Percentiles rank a stretch among this genome's conserved stretches.
Evolutionary conservation across 495 filamentous ascomycete species (phyloP).

Genomic region (Amniculicola lignicola): DNA sequence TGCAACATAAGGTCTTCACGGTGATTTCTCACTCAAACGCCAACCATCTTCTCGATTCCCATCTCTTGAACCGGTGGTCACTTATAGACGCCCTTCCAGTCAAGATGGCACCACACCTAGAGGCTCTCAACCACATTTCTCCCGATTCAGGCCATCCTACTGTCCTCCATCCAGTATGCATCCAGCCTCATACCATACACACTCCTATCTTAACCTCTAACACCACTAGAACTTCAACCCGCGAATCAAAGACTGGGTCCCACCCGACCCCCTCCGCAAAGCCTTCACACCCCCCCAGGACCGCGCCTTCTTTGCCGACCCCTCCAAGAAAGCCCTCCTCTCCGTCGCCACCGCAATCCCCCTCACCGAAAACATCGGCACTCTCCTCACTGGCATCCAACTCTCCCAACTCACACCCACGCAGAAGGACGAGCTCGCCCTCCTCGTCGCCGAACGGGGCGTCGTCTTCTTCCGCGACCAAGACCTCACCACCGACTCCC

Average conservation of each 20-base stretch:
- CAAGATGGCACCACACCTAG: slow-evolving; percentile 14
- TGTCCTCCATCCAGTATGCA: slow-evolving; percentile 10
- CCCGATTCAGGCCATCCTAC: slow-evolving; percentile 23
- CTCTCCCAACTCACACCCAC: slow-evolving; percentile 11
- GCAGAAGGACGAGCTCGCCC: slow-evolving; percentile 25
- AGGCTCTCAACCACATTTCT: slow-evolving; percentile 24
- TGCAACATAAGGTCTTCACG: too few species aligned
- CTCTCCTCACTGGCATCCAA: slow-evolving; percentile 19
- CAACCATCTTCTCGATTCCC: too few species aligned
- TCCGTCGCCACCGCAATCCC: slow-evolving; percentile 46
- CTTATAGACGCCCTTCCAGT: not conserved
- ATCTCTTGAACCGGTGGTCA: too few species aligned
- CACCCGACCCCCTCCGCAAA: slow-evolving; percentile 47
- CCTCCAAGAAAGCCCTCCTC: slow-evolving; percentile 50
- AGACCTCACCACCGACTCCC: slow-evolving; percentile 47
- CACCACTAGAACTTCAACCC: slow-evolving; percentile 36
- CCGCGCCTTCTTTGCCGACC: slow-evolving; percentile 51
- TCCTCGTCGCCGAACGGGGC: slow-evolving; percentile 24
- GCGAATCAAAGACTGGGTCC: slow-evolving; percentile 48
- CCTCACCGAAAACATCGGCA: slow-evolving; percentile 48
- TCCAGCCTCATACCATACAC: not conserved
- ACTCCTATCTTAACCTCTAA: not conserved
- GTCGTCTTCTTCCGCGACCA: slow-evolving; percentile 31
- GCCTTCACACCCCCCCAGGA: slow-evolving; percentile 47
- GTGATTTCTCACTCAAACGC: too few species aligned